phyloP scores from a whole-genome alignment of 768 basidiomycete genomes.

The Termitomyces sp. region DNA sequence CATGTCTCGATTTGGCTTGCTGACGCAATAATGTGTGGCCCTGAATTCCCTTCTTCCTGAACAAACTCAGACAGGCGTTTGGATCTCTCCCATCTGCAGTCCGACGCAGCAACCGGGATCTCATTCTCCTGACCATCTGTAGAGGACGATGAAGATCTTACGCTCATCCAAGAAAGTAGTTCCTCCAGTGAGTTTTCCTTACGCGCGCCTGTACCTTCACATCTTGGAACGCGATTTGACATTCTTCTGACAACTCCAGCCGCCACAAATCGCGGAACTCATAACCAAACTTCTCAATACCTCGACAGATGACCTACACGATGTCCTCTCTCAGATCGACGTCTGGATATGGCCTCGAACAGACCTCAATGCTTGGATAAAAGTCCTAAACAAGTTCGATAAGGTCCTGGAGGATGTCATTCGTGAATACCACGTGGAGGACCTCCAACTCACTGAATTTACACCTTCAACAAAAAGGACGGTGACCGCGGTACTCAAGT shows the following conservation, averaged over 20 bases:
- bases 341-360: constrained; percentile 94
- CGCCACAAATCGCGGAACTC: constrained; percentile 75
- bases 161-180: constrained; percentile 79
- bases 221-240: constrained; percentile 12
- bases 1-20: constrained; percentile 17
- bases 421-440: constrained; percentile 79
- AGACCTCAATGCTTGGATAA: constrained; percentile 95
- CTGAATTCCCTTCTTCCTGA: constrained; percentile 14
- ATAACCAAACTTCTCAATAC: constrained; percentile 65
- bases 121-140: constrained; percentile 31
- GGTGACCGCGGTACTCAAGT: constrained; percentile 78
- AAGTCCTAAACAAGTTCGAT: constrained; percentile 95
- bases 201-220: constrained; percentile 8
- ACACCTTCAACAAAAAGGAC: constrained; percentile 66
- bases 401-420: constrained; percentile 78
- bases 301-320: constrained; percentile 63
- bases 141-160: constrained; percentile 81
- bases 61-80: constrained; percentile 6
- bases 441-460: constrained; percentile 77
- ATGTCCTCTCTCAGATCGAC: constrained; percentile 63
- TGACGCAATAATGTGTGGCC: constrained; percentile 17
- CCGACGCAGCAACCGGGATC: constrained; percentile 8
- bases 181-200: constrained; percentile 54
- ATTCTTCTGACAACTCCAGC: constrained; percentile 34
- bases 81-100: constrained; percentile 8